Evolutionary conservation across 1,139 yeast genomes (phyloP).

Genomic region (Taphrina pruni): DNA sequence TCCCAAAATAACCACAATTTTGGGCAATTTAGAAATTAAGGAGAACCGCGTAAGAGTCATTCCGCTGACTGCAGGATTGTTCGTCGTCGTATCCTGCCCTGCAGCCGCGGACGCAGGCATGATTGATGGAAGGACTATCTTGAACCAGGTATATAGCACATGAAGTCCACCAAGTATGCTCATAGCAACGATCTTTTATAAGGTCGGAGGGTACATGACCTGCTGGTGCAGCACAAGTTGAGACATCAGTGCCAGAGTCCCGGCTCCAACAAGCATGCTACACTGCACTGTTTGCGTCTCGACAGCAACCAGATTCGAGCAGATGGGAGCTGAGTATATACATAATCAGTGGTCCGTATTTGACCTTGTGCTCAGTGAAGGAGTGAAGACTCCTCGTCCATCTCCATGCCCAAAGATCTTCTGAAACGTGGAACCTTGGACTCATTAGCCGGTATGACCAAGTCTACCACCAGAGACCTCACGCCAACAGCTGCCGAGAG

Average conservation of each 20-base stretch:
- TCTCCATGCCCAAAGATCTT: conserved; percentile 5
- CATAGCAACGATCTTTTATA: no score
- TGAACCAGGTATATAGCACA: no score
- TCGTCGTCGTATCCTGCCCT: not conserved
- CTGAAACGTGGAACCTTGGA: conserved; percentile 32
- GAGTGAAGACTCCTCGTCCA: not conserved
- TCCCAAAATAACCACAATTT: conserved; percentile 9
- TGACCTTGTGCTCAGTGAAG: not conserved
- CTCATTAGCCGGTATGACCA: not conserved
- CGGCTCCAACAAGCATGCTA: no score
- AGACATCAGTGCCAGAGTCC: no score
- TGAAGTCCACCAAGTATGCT: no score
- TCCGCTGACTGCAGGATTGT: not conserved
- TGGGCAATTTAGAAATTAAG: not conserved
- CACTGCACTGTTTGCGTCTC: no score
- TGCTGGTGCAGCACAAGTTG: no score
- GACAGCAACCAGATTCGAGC: no score
- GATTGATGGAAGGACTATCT: no score
- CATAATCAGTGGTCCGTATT: no score
- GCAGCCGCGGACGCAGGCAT: not conserved
- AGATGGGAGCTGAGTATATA: no score
- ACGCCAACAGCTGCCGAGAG: conserved; percentile 23
- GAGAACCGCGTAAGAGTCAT: conserved; percentile 3
- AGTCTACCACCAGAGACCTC: not conserved
- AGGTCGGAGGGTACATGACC: no score